A percentile compares a stretch with the other conserved stretches of the same genome.
Evolutionary conservation across 768 basidiomycete species (phyloP).

Genomic region (Saitozyma podzolica): DNA sequence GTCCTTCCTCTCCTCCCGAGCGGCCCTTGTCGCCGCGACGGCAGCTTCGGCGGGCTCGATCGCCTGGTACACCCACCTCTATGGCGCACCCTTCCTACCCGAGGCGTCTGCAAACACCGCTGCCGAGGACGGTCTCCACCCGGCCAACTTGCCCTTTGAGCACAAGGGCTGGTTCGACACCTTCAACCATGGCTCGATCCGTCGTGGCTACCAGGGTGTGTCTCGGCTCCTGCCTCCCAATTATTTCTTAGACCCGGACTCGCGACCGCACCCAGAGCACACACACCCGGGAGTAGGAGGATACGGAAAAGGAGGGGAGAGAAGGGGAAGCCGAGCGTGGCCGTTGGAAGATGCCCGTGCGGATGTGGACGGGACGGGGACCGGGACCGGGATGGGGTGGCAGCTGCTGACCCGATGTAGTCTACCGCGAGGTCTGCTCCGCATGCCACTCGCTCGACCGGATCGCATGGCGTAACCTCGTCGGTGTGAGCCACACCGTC

Average conservation of each 20-base stretch:
- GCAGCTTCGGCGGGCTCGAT: constrained; percentile 81
- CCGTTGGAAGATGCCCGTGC: neutral
- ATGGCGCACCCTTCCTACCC: constrained; percentile 82
- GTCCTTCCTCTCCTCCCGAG: constrained; percentile 37
- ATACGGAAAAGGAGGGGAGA: neutral
- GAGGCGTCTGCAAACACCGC: constrained; percentile 90
- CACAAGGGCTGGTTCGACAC: constrained; percentile 84
- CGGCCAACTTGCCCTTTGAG: constrained; percentile 81
- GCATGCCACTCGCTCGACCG: constrained; percentile 99
- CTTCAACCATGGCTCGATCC: constrained; percentile 83
- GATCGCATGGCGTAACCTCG: constrained; percentile 99
- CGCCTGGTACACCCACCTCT: constrained; percentile 95
- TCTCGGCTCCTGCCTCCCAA: constrained; percentile 15
- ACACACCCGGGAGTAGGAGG: neutral
- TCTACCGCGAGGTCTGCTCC: constrained; percentile 98
- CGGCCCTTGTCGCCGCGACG: constrained; percentile 63
- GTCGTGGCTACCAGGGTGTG: constrained; percentile 59
- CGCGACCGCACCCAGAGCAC: too few relatives aligned
- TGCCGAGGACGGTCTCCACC: constrained; percentile 92
- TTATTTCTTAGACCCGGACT: too few relatives aligned
- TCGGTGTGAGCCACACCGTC: constrained; percentile 93
- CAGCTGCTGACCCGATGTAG: constrained; percentile 74
- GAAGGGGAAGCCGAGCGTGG: neutral
- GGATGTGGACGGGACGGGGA: neutral
- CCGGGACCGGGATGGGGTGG: neutral